Base-by-base conservation (phyloP, 2,329 filamentous ascomycete genomes). In the Botryosphaeria dothidea region DNA sequence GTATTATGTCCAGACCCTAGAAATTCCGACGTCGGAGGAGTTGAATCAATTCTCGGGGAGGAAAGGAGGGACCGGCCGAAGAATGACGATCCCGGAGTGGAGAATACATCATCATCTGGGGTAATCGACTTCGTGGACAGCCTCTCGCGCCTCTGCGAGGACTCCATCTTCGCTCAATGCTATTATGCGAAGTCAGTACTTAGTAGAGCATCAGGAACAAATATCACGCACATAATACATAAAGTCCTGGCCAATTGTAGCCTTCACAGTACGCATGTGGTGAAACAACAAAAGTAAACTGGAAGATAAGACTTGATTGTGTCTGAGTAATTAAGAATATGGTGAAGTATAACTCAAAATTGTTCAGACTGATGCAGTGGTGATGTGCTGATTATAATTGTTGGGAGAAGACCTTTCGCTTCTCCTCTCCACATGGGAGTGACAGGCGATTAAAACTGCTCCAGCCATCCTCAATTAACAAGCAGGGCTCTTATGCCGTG, bases 381-480 rank as follows among this genome's bases (percentile, higher is more conserved):
- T 46, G 27, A 34, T 31, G 27, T 21, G 6, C 23, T 46, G 25
- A 46, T 60, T 48, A 46, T 31, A 15, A n/a, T 60, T 45, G 56
- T 8, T 25, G 41, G 11, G 56, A 23, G n/a, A n/a, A n/a, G 23
- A 46, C 27, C 25, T 6, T 45, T 31, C 8, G 56, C 56, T 60
- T 27, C 56, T 46, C 25, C 38, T 58, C 41, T 48, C 29, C 8
- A 25, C 23, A 31, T 17, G 56, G 56, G 29, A n/a, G 41, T 8
- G 41, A 46, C 56, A 11, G 36, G 41, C 38, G 41, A 60, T 34
- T n/a, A n/a, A 46, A 31, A 34, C 41, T 45, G 56, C 54, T 58
- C 54, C 54, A 58, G 54, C 54, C 54, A 58, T 58, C 54, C 23
- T 58, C n/a, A 31, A 45, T 58, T 45, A 31, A 25, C 23, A 27